Evolutionary conservation across 2,329 filamentous ascomycete genomes (phyloP), one percentile per base, ranked within the genome.

Genomic region (Xylogone sp.): DNA sequence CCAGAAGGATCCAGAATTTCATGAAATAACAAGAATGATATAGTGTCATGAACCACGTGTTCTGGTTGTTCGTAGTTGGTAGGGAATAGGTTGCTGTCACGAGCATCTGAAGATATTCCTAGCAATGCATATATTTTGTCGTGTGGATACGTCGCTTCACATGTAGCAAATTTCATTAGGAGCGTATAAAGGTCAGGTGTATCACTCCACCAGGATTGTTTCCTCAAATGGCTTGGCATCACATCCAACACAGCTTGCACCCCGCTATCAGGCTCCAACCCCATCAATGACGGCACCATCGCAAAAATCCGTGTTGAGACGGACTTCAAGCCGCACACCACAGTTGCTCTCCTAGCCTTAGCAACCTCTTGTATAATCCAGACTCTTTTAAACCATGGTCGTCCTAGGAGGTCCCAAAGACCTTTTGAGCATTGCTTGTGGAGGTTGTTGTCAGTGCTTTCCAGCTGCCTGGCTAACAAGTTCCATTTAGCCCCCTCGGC

Each of bases 351-450:
- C 42, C 42, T 45, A 31, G 45, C 43, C 27, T 48, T 47, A 12
- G 43, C 48, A 20, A 56, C 42, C 44, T 56, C 54, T 44, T 56
- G 54, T 16, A 56, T 50, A 22, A 56, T 47, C 54, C 52, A 54
- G 20, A 52, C n/a, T 9, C 53, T 43, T n/a, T 52, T 22, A 21
- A 54, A 54, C 50, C 53, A 54, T 19, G 48, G 42, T 16, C 49
- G 20, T 18, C 34, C 13, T 39, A 7, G 13, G n/a, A 39, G 34
- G 13, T 39, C 34, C n/a, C n/a, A 5, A 39, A 39, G 34, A 39
- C 8, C 34, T 16, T 18, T 16, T 7, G n/a, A 16, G 13, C n/a
- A 4, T 16, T 18, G 5, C n/a, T 39, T 39, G n/a, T 39, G n/a
- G 34, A 39, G 5, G n/a, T 39, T 13, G 34, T 16, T 39, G 8